Base-by-base conservation (phyloP, 176 grass and related monocot species). In the Oryza meyeriana region DNA sequence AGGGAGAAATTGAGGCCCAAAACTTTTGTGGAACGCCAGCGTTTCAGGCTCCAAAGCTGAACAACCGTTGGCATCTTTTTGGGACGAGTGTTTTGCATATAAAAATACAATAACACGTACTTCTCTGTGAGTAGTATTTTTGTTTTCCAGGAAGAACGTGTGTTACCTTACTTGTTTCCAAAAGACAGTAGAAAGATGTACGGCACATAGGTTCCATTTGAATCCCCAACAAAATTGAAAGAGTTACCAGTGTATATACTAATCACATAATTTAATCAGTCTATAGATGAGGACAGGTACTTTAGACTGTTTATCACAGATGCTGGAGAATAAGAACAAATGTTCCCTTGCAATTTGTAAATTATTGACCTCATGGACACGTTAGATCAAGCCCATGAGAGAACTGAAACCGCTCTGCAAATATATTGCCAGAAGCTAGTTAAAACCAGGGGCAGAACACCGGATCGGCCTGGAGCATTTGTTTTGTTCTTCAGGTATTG, bases 391-490 rank as follows among this genome's bases (percentile, higher is more conserved):
- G 80, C 14, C 72, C 58, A 76, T 41, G 38, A 66, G 41, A 18
- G 28, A 81, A 59, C 66, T 64, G 78, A 86, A 89, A 89, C 83
- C 78, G 66, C 83, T 44, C 66, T 12, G 73, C 69, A 27, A 31
- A 22, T 66, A 45, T 47, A 38, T 66, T 86, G 45, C 73, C 64
- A 47, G 36, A 70, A 81, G 41, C 65, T 66, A 66, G 30, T 88
- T 71, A 87, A 94, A 91, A 94, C 87, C 89, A 66, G 84, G 72
- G 83, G 92, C 86, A 69, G 86, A 78, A 68, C 80, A 79, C 81
- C 45, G 92, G 84, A 81, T 89, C 86, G 75, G 44, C 63, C 64
- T 67, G 12, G 25, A 38, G 62, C 10, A 29, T 74, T 88, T 73
- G 73, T 69, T 88, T 5, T 68, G 1, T 82, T 82, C 65, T 78